These are phyloP conservation scores for Coemansia erecta DNA, from an alignment of 192 early-diverging fungal species.

Conservation along the genomic window DNA sequence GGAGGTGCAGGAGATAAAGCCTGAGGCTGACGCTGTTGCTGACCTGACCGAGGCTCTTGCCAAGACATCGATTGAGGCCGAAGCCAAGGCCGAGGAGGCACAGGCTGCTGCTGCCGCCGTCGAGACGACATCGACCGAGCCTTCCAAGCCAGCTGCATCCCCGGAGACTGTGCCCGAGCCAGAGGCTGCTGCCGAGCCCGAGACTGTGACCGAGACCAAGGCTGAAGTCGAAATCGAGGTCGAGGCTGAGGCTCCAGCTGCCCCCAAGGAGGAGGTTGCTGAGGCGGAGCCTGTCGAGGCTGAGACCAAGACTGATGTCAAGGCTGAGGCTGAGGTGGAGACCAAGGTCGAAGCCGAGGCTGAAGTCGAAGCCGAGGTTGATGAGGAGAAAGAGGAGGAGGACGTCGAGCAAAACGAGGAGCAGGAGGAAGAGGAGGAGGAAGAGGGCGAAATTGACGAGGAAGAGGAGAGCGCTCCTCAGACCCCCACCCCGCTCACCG, in stretches of 20 bases:
- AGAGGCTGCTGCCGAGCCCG: slow-evolving; percentile 13
- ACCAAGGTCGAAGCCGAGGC: slow-evolving; percentile 30
- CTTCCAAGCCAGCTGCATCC: background rate
- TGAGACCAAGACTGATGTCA: slow-evolving; percentile 15
- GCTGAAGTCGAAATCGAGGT: slow-evolving; percentile 5
- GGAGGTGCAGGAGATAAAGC: background rate
- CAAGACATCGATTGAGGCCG: slow-evolving; percentile 15
- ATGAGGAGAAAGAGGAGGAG: slow-evolving; percentile 13
- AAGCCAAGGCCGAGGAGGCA: background rate
- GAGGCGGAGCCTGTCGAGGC: slow-evolving; percentile 1
- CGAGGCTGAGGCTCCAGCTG: background rate
- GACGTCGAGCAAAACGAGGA: slow-evolving; percentile 21
- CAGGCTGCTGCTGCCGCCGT: slow-evolving; percentile 2
- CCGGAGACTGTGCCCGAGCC: background rate
- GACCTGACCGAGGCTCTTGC: slow-evolving; percentile 24
- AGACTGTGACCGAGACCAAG: slow-evolving; percentile 21
- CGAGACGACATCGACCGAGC: slow-evolving; percentile 23
- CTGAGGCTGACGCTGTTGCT: slow-evolving; percentile 10
- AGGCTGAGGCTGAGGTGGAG: slow-evolving; percentile 1
- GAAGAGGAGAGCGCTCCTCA: background rate
- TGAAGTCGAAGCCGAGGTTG: slow-evolving; percentile 8
- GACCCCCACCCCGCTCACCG: slow-evolving; percentile 26
- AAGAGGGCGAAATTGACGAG: slow-evolving; percentile 18
- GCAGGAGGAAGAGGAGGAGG: slow-evolving; percentile 33
- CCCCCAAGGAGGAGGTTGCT: slow-evolving; percentile 7